phyloP scores from a whole-genome alignment of 1,139 yeast genomes.

The Protomyces gravidus region DNA sequence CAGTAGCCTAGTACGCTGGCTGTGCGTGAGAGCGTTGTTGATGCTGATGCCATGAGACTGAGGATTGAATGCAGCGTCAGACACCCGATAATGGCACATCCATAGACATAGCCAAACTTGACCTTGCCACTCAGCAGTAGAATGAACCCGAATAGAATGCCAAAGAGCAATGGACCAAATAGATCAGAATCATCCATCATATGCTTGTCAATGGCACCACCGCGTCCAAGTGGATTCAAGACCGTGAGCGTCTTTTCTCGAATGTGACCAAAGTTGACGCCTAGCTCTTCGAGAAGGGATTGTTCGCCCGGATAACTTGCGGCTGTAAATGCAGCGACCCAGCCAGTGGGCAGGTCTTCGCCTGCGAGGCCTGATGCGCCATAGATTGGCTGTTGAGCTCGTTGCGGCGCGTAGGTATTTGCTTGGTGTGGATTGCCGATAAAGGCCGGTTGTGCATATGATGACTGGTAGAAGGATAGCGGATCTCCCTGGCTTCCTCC shows the following conservation, averaged over 20 bases:
- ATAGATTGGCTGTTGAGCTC: background rate
- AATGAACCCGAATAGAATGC: constrained; percentile 80
- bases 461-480: constrained; percentile 21
- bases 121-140: constrained; percentile 69
- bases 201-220: constrained; percentile 52
- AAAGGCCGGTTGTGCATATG: constrained; percentile 1
- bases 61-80: constrained; percentile 76
- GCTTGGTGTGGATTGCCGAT: background rate
- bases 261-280: constrained; percentile 86
- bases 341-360: constrained; percentile 45
- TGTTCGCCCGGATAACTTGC: constrained; percentile 93
- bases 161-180: constrained; percentile 92
- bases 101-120: constrained; percentile 94
- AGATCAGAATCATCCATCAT: constrained; percentile 86
- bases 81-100: constrained; percentile 91
- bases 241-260: constrained; percentile 81
- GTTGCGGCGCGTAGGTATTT: constrained; percentile 6
- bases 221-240: constrained; percentile 58
- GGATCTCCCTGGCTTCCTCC: constrained; percentile 6
- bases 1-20: constrained; percentile 95
- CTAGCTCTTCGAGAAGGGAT: constrained; percentile 84
- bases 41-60: constrained; percentile 67
- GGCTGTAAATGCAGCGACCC: constrained; percentile 88
- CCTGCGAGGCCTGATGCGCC: background rate
- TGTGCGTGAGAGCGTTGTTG: constrained; percentile 64